Base-by-base conservation (phyloP, 768 basidiomycete genomes). In the Serendipita vermifera region DNA sequence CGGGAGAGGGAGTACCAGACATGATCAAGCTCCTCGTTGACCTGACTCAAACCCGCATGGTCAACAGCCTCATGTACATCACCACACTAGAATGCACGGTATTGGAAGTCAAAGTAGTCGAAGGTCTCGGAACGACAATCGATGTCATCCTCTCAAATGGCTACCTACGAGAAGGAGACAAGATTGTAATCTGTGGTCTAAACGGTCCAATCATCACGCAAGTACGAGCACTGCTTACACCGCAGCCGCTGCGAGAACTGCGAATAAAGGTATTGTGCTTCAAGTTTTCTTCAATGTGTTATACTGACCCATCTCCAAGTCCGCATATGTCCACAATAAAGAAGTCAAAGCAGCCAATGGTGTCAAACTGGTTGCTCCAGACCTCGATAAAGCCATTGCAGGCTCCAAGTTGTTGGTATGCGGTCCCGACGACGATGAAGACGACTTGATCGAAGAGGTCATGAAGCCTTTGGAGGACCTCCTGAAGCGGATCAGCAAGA, bases 11-110 rank as follows among this genome's bases (percentile, higher is more conserved):
- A 68, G 78, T 99, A 9, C 96, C 96, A 27, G 96, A 98, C 73
- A 94, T 99, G 94, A 91, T 99, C 72, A 89, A 93, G 88, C 77
- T 99, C 26, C 82, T 99, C 65, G 81, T 97, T 71, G 93, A 96
- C 68, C 78, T 98, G 55, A 98, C 94, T 14, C 94, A 98, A 68
- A 86, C 96, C 71, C 82, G 96, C 58, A 96, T 98, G 94, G 91
- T 86, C 68, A 88, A 93, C 68, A 80, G 86, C 38, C 77, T 99
- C 59, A 99, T 98, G 96, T 99, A 98, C 71, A 78, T 98, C 58
- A 88, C 91, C 29, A 92, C 96, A 65, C 76, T 98, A 39, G 92
- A 97, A 71, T 97, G 94, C 69, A 99, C 96, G 4, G 90, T 99
- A 9, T 79, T 99, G 57, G 96, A 98, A 69, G 96, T 98, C 67